Evolutionary conservation across 257 asterid species (phyloP).

Genomic region (Eustoma russellianum): DNA sequence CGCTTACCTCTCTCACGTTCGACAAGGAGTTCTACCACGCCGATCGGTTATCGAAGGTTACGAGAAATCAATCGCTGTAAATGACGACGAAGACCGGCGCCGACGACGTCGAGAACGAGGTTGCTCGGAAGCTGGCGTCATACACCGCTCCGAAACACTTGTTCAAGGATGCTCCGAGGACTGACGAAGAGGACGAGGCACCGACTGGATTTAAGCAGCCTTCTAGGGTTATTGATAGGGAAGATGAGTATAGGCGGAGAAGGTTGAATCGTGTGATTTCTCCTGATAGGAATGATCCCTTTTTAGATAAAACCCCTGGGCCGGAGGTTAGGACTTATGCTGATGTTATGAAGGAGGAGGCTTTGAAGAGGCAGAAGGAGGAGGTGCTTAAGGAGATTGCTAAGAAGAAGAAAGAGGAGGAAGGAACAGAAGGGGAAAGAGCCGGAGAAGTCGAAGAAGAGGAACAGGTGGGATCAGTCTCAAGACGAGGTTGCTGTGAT

Average conservation of each 20-base stretch:
- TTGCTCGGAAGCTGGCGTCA: conserved; percentile 67
- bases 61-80: conserved; percentile 67
- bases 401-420: conserved; percentile 71
- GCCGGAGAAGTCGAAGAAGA: conserved; percentile 68
- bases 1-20: conserved; percentile 54
- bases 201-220: conserved; percentile 68
- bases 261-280: conserved; percentile 74
- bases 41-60: conserved; percentile 67
- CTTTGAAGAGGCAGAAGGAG: conserved; percentile 64
- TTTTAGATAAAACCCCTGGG: conserved; percentile 79
- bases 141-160: conserved; percentile 71
- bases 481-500: conserved; percentile 67
- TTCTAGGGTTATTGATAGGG: conserved; percentile 72
- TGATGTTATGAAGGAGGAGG: conserved; percentile 72
- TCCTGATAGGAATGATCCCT: conserved; percentile 80
- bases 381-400: conserved; percentile 70
- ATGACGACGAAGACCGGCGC: conserved; percentile 55
- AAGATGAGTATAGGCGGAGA: conserved; percentile 73
- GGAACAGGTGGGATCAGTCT: conserved; percentile 90
- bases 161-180: conserved; percentile 55
- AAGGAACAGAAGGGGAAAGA: conserved; percentile 52
- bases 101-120: conserved; percentile 60
- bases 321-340: conserved; percentile 76
- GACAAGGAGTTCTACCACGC: conserved; percentile 65
- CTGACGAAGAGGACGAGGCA: conserved; percentile 57